phyloP scores from a whole-genome alignment of 2,329 filamentous ascomycete genomes.

The Pseudocercospora fuligena region DNA sequence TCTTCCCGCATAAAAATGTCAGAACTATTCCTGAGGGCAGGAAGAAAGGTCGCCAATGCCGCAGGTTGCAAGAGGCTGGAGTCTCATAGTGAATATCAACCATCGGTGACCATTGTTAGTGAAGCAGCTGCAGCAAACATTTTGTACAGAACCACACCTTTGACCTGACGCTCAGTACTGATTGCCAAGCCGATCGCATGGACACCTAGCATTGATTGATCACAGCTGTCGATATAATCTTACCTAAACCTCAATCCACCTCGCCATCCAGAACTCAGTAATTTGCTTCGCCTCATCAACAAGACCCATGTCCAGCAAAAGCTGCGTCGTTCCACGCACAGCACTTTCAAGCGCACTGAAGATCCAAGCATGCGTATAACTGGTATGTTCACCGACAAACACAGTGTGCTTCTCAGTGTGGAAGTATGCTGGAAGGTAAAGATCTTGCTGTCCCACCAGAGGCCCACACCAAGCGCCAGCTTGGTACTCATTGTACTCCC shows the following conservation, averaged over 20 bases:
- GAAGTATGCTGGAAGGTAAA: conserved; percentile 75
- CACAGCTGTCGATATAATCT: neutral
- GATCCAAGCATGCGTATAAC: conserved; percentile 75
- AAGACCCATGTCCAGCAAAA: conserved; percentile 67
- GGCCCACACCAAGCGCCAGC: conserved; percentile 65
- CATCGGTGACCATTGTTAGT: too few species aligned
- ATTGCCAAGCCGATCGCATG: too few species aligned
- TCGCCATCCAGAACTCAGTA: conserved; percentile 69
- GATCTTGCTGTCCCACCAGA: conserved; percentile 66
- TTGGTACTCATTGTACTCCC: conserved; percentile 65
- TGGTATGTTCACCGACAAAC: conserved; percentile 68
- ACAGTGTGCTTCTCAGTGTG: conserved; percentile 72
- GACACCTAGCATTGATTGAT: too few species aligned
- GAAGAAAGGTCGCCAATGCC: too few species aligned
- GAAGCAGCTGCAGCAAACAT: too few species aligned
- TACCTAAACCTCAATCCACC: conserved; percentile 62
- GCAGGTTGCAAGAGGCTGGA: too few species aligned
- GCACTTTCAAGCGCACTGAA: conserved; percentile 70
- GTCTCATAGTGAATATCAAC: too few species aligned
- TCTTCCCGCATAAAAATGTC: neutral
- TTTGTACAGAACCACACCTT: too few species aligned
- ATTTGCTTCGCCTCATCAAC: conserved; percentile 72
- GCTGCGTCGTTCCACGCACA: conserved; percentile 66
- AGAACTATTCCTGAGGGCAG: neutral
- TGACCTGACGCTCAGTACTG: too few species aligned